These are phyloP conservation scores for Thelonectria discophora DNA, from an alignment of 2,329 filamentous ascomycete genomes.

Conservation along the genomic window DNA sequence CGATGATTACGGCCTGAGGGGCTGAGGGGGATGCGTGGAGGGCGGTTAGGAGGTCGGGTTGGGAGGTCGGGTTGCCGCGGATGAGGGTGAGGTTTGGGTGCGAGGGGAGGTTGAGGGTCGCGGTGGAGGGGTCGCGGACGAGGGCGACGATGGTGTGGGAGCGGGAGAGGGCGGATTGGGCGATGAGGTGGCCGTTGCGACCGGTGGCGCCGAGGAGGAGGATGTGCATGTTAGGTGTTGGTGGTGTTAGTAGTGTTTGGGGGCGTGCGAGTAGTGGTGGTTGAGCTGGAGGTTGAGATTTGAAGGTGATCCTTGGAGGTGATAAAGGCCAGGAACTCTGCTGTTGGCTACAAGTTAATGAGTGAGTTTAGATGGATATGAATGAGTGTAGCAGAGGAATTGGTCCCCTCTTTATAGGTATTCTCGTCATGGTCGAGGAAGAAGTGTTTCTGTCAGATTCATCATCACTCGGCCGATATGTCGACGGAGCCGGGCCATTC, in stretches of 20 bases:
- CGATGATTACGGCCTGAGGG: conserved; percentile 53
- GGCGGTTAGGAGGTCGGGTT: conserved; percentile 48
- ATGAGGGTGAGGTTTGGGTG: conserved; percentile 49
- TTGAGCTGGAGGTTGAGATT: not conserved
- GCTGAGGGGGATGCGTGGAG: conserved; percentile 39
- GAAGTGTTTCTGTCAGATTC: not conserved
- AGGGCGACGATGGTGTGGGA: conserved; percentile 57
- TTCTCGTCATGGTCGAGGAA: conserved; percentile 5
- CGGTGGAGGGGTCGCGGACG: conserved; percentile 50
- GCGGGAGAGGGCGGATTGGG: conserved; percentile 50
- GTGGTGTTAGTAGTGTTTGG: not conserved
- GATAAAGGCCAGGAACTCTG: not conserved
- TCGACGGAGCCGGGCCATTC: conserved; percentile 31
- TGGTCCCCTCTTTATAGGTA: conserved; percentile 21
- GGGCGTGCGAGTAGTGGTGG: not conserved
- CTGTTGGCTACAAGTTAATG: not conserved
- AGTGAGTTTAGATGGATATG: not conserved
- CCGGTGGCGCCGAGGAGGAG: conserved; percentile 59
- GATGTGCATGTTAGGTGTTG: conserved; percentile 49
- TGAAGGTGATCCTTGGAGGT: not conserved
- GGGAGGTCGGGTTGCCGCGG: conserved; percentile 49
- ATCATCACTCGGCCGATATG: conserved; percentile 37
- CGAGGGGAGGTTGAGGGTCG: conserved; percentile 37
- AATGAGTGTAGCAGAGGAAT: not conserved
- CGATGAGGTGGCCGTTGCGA: conserved; percentile 55